Evolutionary conservation across 352 stramenopile species (phyloP), one percentile per base, ranked within the genome.

Genomic region (Globisporangium paroecandrum): DNA sequence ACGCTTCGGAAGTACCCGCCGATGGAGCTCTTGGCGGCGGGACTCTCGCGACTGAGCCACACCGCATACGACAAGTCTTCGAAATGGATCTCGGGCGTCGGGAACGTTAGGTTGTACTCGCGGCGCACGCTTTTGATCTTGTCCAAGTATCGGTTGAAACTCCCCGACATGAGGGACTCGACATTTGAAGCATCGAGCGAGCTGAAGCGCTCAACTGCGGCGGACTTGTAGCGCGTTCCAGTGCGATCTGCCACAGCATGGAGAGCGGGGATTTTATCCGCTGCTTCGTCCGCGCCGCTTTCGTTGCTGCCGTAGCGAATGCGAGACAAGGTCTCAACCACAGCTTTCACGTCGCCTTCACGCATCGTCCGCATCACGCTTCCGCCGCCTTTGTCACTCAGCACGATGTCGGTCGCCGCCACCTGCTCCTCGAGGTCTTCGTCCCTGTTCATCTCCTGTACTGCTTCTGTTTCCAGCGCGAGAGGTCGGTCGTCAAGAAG

Each of bases 41-140:
- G 62, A 20, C 69, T 79, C 22, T 78, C 72, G 0, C 74, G 72
- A 51, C 65, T 76, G 58, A 87, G 62, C 32, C 75, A 75, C 3
- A 85, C 78, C 0, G 69, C 60, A 66, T 80, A 89, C 24, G 70
- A 79, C 22, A 89, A 51, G 49, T 89, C 75, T 58, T 89, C 77
- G 51, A 89, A 89, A 55, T 69, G 73, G 36, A 89, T 72, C 65
- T 89, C 79, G 4, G 81, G 79, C 20, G 81, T 87, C 38, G 81
- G 77, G 53, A 88, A 81, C 47, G 74, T 77, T 63, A 87, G 25
- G 66, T 88, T 86, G 69, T 83, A 55, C 68, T 83, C 73, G 56
- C 77, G 80, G 58, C 69, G 81, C 3, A 70, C 64, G 38, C 75
- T 70, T 27, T 83, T 81, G 56, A 69, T 69, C 73, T 89, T 79